Percentiles rank a stretch among this genome's conserved stretches.
phyloP scores from a whole-genome alignment of 2,329 filamentous ascomycete species.

The Aspergillus carbonarius region DNA sequence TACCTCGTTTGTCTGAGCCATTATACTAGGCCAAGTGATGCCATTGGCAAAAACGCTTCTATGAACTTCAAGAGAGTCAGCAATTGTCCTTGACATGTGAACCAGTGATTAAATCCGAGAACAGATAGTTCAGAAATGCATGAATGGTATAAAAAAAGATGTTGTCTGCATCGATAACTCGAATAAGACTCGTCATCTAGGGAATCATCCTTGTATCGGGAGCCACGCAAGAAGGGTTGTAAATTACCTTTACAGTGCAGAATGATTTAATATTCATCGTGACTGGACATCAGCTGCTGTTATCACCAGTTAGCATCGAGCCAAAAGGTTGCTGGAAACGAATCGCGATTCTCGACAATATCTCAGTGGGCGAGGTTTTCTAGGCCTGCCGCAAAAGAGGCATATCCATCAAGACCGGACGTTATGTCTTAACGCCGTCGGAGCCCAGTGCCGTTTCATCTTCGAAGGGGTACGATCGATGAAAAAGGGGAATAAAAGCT shows the following conservation, averaged over 20 bases:
- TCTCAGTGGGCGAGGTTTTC: conserved; percentile 99
- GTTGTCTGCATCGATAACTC: conserved; percentile 63
- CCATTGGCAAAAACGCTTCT: neutral
- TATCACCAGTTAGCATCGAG: conserved; percentile 26
- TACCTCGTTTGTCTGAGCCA: neutral
- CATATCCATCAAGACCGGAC: conserved; percentile 75
- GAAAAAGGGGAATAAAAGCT: conserved; percentile 15
- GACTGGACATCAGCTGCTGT: neutral
- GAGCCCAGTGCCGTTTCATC: conserved; percentile 86
- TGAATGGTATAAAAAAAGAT: conserved; percentile 57
- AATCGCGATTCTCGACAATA: conserved; percentile 19
- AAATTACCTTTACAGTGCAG: conserved; percentile 17
- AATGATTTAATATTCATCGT: neutral
- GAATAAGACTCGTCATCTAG: conserved; percentile 67
- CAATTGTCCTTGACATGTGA: conserved; percentile 4
- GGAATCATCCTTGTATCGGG: conserved; percentile 49
- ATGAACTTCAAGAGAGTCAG: conserved; percentile 19
- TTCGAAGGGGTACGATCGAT: conserved; percentile 25
- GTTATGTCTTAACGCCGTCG: conserved; percentile 61
- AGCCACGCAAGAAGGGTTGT: neutral
- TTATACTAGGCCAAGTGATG: neutral
- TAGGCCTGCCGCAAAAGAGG: conserved; percentile 93
- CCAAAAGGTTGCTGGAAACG: conserved; percentile 20
- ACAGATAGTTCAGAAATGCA: conserved; percentile 51
- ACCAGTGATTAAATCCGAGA: conserved; percentile 10